Percentiles rank a stretch among this genome's conserved stretches.
Conservation (phyloP, 1,284 basidiomycete genomes). For the Termitomyces sp. region DNA sequence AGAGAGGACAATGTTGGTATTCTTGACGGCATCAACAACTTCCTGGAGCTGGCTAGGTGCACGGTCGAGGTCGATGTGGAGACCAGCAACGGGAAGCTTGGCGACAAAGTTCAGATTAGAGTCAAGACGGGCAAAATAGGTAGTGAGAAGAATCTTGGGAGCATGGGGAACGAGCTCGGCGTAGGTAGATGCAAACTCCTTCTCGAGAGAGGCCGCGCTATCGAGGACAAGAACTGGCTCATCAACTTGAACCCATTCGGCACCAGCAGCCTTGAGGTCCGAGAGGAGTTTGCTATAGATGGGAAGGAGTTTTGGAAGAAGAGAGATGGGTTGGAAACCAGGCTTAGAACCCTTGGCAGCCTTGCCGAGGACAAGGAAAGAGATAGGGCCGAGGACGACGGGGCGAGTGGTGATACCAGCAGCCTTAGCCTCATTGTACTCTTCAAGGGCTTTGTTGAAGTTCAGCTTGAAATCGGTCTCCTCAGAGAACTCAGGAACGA, state of each 20-base stretch:
- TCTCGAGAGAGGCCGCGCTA: conserved; percentile 73
- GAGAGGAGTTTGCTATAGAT: conserved; percentile 90
- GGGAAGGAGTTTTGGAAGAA: conserved; percentile 88
- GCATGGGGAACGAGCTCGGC: conserved; percentile 77
- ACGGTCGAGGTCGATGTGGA: conserved; percentile 97
- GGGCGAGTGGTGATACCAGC: conserved; percentile 91
- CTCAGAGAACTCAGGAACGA: conserved; percentile 96
- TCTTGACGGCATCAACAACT: conserved; percentile 81
- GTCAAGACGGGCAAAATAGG: conserved; percentile 97
- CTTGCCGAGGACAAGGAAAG: conserved; percentile 95
- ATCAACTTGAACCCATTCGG: conserved; percentile 93
- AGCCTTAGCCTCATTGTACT: conserved; percentile 94
- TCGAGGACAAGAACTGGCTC: conserved; percentile 97
- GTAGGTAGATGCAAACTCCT: conserved; percentile 83
- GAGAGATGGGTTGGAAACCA: conserved; percentile 87
- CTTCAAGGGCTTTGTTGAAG: conserved; percentile 93
- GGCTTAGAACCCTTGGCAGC: conserved; percentile 80
- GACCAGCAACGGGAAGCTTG: conserved; percentile 90
- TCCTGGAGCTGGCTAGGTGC: conserved; percentile 86
- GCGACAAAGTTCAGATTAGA: conserved; percentile 86
- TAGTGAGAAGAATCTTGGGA: conserved; percentile 91
- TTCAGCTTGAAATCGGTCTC: conserved; percentile 92
- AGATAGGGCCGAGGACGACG: conserved; percentile 93
- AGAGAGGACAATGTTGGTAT: conserved; percentile 80
- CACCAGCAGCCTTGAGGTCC: conserved; percentile 92